Evolutionary conservation across 1,139 yeast species (phyloP).

Genomic region (Saccharomyces uvarum): DNA sequence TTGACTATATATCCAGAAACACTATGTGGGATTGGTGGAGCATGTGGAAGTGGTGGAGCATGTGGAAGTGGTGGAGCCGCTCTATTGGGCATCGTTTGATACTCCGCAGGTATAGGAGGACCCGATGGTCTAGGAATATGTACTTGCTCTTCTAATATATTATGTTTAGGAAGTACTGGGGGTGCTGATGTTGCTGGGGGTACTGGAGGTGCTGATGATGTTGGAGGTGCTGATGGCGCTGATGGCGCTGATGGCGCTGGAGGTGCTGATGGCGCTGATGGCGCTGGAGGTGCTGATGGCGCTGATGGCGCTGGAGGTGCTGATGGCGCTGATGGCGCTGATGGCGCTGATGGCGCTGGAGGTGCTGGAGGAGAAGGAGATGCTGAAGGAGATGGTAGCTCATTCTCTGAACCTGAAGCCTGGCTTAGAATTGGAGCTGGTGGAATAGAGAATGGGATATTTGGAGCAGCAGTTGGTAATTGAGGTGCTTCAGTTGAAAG

Average conservation of each 20-base stretch:
- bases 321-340: slow-evolving; percentile 18
- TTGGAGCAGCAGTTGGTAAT: background rate
- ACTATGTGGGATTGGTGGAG: slow-evolving; percentile 4
- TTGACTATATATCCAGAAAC: background rate
- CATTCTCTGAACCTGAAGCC: slow-evolving; percentile 8
- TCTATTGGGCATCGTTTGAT: background rate
- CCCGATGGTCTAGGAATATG: background rate
- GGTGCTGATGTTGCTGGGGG: slow-evolving; percentile 6
- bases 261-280: slow-evolving; percentile 3
- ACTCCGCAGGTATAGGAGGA: background rate
- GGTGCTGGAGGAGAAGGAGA: slow-evolving; percentile 14
- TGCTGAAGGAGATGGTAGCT: slow-evolving; percentile 6
- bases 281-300: slow-evolving; percentile 9
- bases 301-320: slow-evolving; percentile 20
- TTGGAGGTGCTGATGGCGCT: slow-evolving; percentile 3
- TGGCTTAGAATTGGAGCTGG: slow-evolving; percentile 13
- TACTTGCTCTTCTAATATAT: background rate
- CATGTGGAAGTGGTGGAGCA: slow-evolving; percentile 1
- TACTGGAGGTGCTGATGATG: slow-evolving; percentile 3
- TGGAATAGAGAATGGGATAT: slow-evolving; percentile 8
- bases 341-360: slow-evolving; percentile 18
- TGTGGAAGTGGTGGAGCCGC: background rate
- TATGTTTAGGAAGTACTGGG: background rate
- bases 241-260: slow-evolving; percentile 13
- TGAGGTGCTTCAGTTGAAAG: background rate